Conservation (phyloP, 805 yeast species). For the Gaillardinia entomophila region DNA sequence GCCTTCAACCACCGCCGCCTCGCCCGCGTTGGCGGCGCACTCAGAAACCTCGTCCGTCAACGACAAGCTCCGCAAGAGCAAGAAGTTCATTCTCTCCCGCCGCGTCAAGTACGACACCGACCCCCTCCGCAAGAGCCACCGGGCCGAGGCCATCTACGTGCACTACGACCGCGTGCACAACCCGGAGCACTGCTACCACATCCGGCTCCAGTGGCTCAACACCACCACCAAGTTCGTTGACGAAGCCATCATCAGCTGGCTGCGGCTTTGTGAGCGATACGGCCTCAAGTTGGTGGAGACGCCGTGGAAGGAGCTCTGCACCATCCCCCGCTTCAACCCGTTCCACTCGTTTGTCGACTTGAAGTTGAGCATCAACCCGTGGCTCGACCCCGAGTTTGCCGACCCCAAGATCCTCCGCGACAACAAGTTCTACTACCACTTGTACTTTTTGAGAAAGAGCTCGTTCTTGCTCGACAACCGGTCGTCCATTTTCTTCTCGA, state of each 20-base stretch:
- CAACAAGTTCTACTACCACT: constrained; percentile 72
- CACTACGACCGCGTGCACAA: constrained; percentile 91
- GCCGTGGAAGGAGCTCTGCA: constrained; percentile 84
- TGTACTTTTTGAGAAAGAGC: constrained; percentile 58
- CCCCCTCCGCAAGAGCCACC: constrained; percentile 60
- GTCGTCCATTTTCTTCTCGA: constrained; percentile 57
- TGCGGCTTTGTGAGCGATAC: constrained; percentile 77
- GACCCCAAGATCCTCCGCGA: constrained; percentile 34
- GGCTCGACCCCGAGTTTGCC: constrained; percentile 52
- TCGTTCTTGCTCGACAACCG: constrained; percentile 82
- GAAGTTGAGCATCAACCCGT: constrained; percentile 63
- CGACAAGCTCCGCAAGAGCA: constrained; percentile 15
- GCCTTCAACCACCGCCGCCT: constrained; percentile 1
- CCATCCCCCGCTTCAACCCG: constrained; percentile 72
- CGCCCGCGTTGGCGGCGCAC: constrained; percentile 12
- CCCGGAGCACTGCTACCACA: constrained; percentile 91
- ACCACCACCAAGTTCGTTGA: constrained; percentile 66
- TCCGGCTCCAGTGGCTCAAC: constrained; percentile 88
- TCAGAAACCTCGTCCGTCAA: constrained; percentile 19
- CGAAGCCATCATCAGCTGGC: constrained; percentile 70
- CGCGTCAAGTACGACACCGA: constrained; percentile 70
- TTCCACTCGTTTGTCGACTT: constrained; percentile 81
- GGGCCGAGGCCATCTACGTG: constrained; percentile 72
- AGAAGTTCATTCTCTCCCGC: constrained; percentile 57
- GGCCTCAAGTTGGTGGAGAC: constrained; percentile 77